Evolutionary conservation across 306 rosid genomes (phyloP).

Genomic region (Dryas octopetala): DNA sequence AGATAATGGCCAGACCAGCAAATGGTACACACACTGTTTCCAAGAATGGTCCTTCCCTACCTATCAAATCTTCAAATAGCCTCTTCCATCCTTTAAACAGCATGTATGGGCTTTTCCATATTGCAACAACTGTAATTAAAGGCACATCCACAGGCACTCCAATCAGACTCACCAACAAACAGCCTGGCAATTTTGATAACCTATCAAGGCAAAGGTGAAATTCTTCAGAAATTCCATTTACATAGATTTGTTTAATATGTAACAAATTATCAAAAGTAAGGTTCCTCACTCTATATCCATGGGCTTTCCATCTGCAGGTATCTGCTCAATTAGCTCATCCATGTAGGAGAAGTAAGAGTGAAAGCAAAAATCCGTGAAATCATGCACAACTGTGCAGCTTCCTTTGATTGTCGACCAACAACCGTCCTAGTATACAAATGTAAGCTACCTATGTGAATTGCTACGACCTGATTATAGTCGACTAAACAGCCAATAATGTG

Average conservation of each 20-base stretch:
- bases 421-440: conserved; percentile 55
- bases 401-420: conserved; percentile 64
- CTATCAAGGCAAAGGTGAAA: conserved; percentile 31
- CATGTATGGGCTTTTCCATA: conserved; percentile 87
- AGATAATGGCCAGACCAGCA: conserved; percentile 74
- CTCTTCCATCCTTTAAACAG: conserved; percentile 83
- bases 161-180: conserved; percentile 56
- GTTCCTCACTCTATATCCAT: conserved; percentile 52
- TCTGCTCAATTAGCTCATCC: conserved; percentile 70
- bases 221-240: neutral
- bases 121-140: conserved; percentile 54
- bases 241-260: neutral
- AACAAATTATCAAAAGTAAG: conserved; percentile 1
- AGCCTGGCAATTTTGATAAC: conserved; percentile 55
- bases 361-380: conserved; percentile 72
- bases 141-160: conserved; percentile 54
- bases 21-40: conserved; percentile 83
- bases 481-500: neutral
- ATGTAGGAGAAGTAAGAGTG: conserved; percentile 83
- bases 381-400: conserved; percentile 60
- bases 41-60: conserved; percentile 83
- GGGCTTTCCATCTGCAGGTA: conserved; percentile 57
- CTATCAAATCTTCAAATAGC: conserved; percentile 74
- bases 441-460: neutral
- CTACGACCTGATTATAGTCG: neutral